Conservation (phyloP, 331 rosid species). For the Pyrus hybrid region DNA sequence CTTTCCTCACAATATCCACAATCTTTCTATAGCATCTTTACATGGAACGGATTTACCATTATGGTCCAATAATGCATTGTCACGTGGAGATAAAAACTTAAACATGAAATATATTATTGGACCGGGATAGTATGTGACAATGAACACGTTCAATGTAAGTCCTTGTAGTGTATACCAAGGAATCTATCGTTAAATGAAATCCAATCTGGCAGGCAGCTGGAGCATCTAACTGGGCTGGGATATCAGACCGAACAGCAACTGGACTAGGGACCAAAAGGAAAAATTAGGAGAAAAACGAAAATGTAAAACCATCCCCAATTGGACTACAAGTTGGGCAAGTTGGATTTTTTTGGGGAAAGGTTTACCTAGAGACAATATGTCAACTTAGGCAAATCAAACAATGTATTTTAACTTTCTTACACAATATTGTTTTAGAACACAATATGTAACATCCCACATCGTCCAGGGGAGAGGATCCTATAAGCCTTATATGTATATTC, state of each 20-base stretch:
- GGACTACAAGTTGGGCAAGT: neutral
- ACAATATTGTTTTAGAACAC: too few relatives aligned
- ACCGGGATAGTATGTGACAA: too few relatives aligned
- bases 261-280: neutral
- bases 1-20: neutral
- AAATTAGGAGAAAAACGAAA: neutral
- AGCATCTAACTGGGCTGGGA: neutral
- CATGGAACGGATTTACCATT: too few relatives aligned
- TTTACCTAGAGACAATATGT: neutral
- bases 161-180: too few relatives aligned
- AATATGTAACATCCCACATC: too few relatives aligned
- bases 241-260: neutral
- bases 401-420: neutral
- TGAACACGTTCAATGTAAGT: too few relatives aligned
- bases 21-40: neutral
- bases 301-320: neutral
- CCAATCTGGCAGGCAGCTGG: neutral
- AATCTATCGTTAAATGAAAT: too few relatives aligned
- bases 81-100: too few relatives aligned
- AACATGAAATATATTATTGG: too few relatives aligned
- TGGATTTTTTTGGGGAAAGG: neutral
- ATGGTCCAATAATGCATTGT: neutral
- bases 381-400: neutral
- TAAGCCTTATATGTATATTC: too few relatives aligned
- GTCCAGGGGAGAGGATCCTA: too few relatives aligned